Base-by-base conservation (phyloP, 1,284 basidiomycete genomes). In the Ceratobasidium papillatum region DNA sequence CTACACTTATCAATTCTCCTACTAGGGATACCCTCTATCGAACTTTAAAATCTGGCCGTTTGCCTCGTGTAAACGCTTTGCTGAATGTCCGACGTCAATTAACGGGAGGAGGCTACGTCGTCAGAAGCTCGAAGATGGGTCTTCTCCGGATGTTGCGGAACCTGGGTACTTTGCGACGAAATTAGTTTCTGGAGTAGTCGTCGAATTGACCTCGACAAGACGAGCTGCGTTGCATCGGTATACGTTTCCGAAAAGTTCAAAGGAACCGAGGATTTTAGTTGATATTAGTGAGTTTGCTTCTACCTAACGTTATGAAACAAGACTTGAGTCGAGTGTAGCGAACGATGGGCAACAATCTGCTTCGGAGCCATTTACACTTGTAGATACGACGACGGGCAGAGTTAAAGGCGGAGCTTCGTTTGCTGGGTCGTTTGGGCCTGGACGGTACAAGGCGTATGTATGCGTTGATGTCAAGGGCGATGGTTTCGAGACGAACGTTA, bases 381-480 rank as follows among this genome's bases (percentile, higher is more conserved):
- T 89, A 38, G 83, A 89, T 74, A 83, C 85, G 0, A 79, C 80
- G 1, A 86, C 85, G 9, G 86, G 84, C 0, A 82, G 86, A 14
- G 85, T 89, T 12, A 81, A 56, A 81, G 81, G 82, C 9, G 82
- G 83, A 8, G 80, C 82, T 4, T 82, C 82, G 25, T 86, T 85
- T 78, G 82, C 84, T 32, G 84, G 85, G 7, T 87, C 86, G 0
- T 88, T 88, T 77, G 86, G 86, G 25, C 87, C 87, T 34, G 88
- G 86, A 1, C 80, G 87, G 22, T 90, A 89, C 78, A 82, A 82
- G n/a, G 87, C 86, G 0, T 90, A 85, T 77, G 86, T 87, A 0
- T 90, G 89, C 76, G 86, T 88, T 0, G 87, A 88, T 74, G 90
- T 90, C 81, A 84, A 85, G 75, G 87, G 87, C 2, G 85, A 86